Percentiles rank a stretch among this genome's conserved stretches.
Evolutionary conservation across 345 rosid species (phyloP).

Genomic region (Eucalyptus cloeziana): DNA sequence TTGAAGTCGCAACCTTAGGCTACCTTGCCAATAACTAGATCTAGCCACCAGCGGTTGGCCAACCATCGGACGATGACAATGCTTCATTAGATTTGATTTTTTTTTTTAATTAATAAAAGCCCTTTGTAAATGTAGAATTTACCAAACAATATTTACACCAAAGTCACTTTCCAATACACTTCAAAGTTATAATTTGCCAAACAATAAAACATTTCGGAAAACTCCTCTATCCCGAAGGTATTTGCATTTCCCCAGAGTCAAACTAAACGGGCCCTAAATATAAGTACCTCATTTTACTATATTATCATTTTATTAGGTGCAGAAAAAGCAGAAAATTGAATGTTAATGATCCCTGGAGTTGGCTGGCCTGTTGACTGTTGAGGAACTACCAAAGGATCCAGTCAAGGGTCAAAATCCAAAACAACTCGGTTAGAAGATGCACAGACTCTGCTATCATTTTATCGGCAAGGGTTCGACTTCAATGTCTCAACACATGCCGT

Average conservation of each 20-base stretch:
- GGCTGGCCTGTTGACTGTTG: background rate
- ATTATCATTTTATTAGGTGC: background rate
- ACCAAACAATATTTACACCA: accelerated
- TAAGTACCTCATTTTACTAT: background rate
- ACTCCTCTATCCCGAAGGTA: too few relatives aligned
- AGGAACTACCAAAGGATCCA: background rate
- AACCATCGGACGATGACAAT: accelerated
- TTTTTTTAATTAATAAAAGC: too few relatives aligned
- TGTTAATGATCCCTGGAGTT: background rate
- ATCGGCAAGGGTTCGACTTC: background rate
- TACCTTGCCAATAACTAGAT: accelerated
- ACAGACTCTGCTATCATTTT: background rate
- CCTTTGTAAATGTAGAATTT: too few relatives aligned
- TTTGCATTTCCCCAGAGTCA: too few relatives aligned
- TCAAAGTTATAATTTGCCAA: too few relatives aligned
- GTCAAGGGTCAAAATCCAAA: background rate
- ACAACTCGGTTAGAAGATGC: background rate
- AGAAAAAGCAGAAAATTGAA: background rate
- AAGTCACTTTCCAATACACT: too few relatives aligned
- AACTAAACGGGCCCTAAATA: too few relatives aligned
- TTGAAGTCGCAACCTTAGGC: too few relatives aligned
- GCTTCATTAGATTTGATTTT: too few relatives aligned
- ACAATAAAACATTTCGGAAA: accelerated
- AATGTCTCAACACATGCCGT: background rate
- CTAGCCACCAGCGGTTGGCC: accelerated